Evolutionary conservation across 148 eudicot species (phyloP).

Genomic region (Vaccinium macrocarpon): DNA sequence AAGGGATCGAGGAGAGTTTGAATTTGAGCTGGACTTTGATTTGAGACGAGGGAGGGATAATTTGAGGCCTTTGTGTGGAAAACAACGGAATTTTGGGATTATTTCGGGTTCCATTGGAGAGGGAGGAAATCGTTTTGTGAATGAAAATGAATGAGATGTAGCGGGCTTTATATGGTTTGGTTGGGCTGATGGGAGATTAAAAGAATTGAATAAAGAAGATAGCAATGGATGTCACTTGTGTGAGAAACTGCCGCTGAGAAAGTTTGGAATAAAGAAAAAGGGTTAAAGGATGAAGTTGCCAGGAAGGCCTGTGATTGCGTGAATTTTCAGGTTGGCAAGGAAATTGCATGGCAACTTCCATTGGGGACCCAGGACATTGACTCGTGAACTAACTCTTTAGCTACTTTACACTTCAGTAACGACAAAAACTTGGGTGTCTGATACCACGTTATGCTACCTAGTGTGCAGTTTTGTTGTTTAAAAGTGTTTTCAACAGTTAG

Average conservation of each 20-base stretch:
- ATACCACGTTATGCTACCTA: too few species aligned
- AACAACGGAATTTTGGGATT: conserved; percentile 39
- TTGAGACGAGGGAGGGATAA: conserved; percentile 23
- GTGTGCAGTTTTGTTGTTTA: too few species aligned
- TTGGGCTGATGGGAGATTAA: neutral
- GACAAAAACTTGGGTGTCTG: too few species aligned
- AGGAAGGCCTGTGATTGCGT: conserved; percentile 4
- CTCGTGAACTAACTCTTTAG: neutral
- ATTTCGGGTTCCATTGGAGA: conserved; percentile 32
- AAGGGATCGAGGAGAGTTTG: conserved; percentile 28
- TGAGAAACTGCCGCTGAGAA: neutral
- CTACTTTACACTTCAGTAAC: neutral
- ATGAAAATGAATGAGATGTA: neutral
- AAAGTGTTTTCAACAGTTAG: too few species aligned
- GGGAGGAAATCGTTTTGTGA: neutral
- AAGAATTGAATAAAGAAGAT: neutral
- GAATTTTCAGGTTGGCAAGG: conserved; percentile 24
- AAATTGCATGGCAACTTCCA: conserved; percentile 71
- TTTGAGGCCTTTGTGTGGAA: conserved; percentile 33
- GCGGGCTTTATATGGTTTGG: conserved; percentile 17
- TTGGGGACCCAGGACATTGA: neutral
- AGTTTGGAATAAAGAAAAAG: neutral
- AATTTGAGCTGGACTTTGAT: conserved; percentile 35
- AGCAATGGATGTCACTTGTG: neutral
- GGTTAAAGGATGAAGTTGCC: conserved; percentile 10